These are phyloP conservation scores for Cercospora nicotianae DNA, from an alignment of 2,329 filamentous ascomycete genomes.

Conservation along the genomic window DNA sequence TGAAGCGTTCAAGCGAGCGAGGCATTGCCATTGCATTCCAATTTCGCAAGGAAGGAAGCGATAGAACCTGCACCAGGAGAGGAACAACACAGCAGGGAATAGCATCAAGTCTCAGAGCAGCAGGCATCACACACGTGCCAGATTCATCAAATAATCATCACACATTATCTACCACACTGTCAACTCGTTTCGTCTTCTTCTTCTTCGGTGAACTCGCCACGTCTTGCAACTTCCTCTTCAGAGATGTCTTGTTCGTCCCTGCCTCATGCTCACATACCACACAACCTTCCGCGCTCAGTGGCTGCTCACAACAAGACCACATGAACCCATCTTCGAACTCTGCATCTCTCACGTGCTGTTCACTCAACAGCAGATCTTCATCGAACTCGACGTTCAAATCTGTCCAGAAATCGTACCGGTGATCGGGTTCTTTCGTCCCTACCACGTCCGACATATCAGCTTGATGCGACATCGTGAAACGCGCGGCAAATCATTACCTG, in stretches of 20 bases:
- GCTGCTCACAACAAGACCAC: conserved; percentile 9
- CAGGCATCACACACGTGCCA: neutral
- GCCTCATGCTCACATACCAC: conserved; percentile 2
- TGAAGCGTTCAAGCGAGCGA: conserved; percentile 12
- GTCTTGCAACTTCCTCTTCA: neutral
- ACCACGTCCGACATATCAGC: neutral
- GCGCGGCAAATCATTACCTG: neutral
- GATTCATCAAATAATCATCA: neutral
- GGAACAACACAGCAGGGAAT: neutral
- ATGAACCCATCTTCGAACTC: conserved; percentile 9
- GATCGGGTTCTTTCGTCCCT: conserved; percentile 8
- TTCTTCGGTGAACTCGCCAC: neutral
- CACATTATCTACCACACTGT: neutral
- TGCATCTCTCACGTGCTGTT: neutral
- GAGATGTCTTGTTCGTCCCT: neutral
- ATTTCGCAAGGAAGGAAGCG: neutral
- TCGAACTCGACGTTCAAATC: conserved; percentile 4
- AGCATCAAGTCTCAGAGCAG: neutral
- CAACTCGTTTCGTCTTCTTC: neutral
- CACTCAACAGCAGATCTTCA: neutral
- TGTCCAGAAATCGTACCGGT: conserved; percentile 3
- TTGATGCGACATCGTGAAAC: neutral
- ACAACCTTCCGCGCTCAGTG: conserved; percentile 4
- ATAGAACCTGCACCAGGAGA: neutral
- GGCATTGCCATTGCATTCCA: neutral